phyloP scores from a whole-genome alignment of 2,329 filamentous ascomycete species.

The Neopestalotiopsis rosae region DNA sequence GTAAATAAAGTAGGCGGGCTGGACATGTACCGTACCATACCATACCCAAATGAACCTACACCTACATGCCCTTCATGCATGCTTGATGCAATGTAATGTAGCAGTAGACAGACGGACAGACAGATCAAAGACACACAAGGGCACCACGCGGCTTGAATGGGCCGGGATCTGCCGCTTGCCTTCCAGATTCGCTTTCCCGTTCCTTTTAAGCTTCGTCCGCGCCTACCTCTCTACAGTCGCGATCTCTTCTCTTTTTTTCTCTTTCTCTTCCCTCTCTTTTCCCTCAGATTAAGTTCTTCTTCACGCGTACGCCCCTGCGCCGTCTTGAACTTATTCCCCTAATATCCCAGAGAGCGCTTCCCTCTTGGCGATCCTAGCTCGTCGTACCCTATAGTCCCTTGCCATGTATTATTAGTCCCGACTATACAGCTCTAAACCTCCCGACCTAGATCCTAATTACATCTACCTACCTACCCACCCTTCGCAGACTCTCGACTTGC shows the following conservation, averaged over 20 bases:
- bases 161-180: neutral
- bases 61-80: too few relatives aligned
- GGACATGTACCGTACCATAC: too few relatives aligned
- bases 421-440: neutral
- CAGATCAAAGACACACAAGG: neutral
- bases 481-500: neutral
- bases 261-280: neutral
- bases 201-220: constrained; percentile 9
- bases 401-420: constrained; percentile 5
- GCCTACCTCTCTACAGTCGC: neutral
- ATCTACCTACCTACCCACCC: neutral
- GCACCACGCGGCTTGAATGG: neutral
- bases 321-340: neutral
- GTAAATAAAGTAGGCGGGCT: too few relatives aligned
- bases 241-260: neutral
- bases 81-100: too few relatives aligned
- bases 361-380: neutral
- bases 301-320: neutral
- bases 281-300: too few relatives aligned
- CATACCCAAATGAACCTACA: too few relatives aligned
- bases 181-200: neutral
- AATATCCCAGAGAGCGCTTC: neutral
- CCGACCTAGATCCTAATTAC: neutral
- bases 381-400: neutral
- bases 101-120: too few relatives aligned